Evolutionary conservation across 2,329 filamentous ascomycete genomes (phyloP), one percentile per base, ranked within the genome.

Genomic region (Mollisia scopiformis): DNA sequence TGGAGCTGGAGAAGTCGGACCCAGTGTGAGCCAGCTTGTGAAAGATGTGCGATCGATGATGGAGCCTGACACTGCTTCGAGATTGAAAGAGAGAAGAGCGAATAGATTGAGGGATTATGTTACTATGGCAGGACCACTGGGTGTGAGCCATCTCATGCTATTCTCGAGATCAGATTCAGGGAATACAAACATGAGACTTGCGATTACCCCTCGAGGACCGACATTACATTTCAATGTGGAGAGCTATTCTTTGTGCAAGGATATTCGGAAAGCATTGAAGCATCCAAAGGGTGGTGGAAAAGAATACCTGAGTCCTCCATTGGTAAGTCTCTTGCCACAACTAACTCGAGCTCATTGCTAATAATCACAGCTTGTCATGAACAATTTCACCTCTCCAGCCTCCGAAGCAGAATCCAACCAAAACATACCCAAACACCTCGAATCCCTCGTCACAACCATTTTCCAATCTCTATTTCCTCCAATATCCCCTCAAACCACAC

Each of bases 381-480:
- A 99, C 79, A 97, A 97, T 76, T 97, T 99, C 76, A 85, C 86
- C 39, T 89, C 88, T 3, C 84, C 89, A 28, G 81, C 82, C 64
- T 75, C 77, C 53, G 74, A 78, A 58, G 13, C 39, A 21, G 39
- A 43, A 4, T 74, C 83, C 47, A 84, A 87, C 59, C 77, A 84
- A 30, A 87, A 89, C 63, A 88, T 96, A n/a, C 93, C 94, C 5
- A 96, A 92, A 73, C 93, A 97, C 69, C 90, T 99, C 72, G 95
- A 99, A 78, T 89, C 90, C 25, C 88, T 99, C 31, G 88, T 93
- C 2, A 98, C 93, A 2, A 96, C 93, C 49, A 88, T 97, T 71
- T 99, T 98, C 78, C 94, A 97, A 76, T 96, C 92, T 7, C 85
- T 99, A 35, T 98, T 99, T 72, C 94, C 95, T 3, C 92, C 93